Evolutionary conservation across 805 yeast species (phyloP), one percentile per base, ranked within the genome.

Genomic region (Barnettozyma vustinii): DNA sequence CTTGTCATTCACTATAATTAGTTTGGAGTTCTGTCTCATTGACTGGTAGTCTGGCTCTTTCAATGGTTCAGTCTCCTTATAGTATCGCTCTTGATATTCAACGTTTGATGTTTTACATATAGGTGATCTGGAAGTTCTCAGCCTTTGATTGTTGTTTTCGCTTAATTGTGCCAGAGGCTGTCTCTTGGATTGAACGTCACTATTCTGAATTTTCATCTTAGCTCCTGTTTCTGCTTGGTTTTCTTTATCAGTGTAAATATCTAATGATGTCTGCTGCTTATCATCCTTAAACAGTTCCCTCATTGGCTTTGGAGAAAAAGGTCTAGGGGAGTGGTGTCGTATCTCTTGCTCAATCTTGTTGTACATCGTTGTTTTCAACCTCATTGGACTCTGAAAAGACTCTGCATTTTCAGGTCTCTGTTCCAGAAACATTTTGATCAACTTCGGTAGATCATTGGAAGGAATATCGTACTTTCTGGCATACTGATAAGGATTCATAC

Each of bases 1-100:
- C 32, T 73, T 74, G 2, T 77, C 81, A 62, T 89, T 87, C 1
- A 84, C 76, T 8, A 59, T 56, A 5, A 76, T 60, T 1, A 64
- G 49, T 21, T 54, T 58, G 7, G 62, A 52, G 4, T 48, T 52
- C 2, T 58, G 52, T 5, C 51, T 45, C 19, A 43, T 16, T 26
- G 51, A 45, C 3, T 58, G 50, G 4, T 53, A 52, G 25, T 60
- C 62, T 1, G 62, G 56, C 9, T 51, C 56, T 37, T 61, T 60
- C 32, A 61, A 44, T 4, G 63, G 60, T 23, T 59, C 57, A 2
- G 42, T 46, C 15, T 57, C 53, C 26, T 54, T 52, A 21, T 52
- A 53, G 30, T 56, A 55, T 23, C 44, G 54, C 12, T 52, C 60
- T 20, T 54, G 49, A 23, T 53, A 57, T 2, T 48, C 50, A 9